A percentile compares a stretch with the other conserved stretches of the same genome.
Conservation (phyloP, 305 asterid species). For the Lippia alba region DNA sequence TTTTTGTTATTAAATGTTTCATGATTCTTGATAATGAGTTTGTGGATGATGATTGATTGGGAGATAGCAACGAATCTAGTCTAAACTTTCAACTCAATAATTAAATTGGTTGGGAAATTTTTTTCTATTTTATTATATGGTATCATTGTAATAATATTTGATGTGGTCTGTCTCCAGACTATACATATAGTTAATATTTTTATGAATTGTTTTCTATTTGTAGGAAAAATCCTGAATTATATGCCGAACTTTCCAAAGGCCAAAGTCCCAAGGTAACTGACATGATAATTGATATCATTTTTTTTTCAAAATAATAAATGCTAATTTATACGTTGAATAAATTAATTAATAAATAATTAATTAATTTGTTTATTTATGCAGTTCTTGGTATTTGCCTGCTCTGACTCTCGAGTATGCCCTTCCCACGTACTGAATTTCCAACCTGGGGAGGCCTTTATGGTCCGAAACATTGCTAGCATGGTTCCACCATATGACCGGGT, state of each 20-base stretch:
- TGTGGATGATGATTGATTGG: no score
- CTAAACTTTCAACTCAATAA: no score
- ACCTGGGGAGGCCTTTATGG: constrained; percentile 93
- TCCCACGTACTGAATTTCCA: constrained; percentile 80
- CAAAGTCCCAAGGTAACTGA: constrained; percentile 82
- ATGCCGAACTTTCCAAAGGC: constrained; percentile 60
- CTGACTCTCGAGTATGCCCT: constrained; percentile 92
- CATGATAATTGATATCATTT: not conserved
- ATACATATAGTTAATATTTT: no score
- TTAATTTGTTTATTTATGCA: constrained; percentile 38
- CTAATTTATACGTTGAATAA: not conserved
- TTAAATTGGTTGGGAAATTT: no score
- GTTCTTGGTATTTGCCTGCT: constrained; percentile 93
- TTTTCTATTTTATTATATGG: no score
- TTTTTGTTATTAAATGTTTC: no score
- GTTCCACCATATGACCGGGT: constrained; percentile 90
- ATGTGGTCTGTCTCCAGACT: not conserved
- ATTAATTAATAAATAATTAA: not conserved
- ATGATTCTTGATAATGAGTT: no score
- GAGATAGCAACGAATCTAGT: no score
- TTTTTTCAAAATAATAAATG: not conserved
- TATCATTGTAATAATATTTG: not conserved
- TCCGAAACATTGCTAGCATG: constrained; percentile 93
- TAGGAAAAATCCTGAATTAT: constrained; percentile 72
- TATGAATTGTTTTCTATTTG: not conserved